These are phyloP conservation scores for Botrytis aclada DNA, from an alignment of 2,329 filamentous ascomycete species.

Conservation along the genomic window DNA sequence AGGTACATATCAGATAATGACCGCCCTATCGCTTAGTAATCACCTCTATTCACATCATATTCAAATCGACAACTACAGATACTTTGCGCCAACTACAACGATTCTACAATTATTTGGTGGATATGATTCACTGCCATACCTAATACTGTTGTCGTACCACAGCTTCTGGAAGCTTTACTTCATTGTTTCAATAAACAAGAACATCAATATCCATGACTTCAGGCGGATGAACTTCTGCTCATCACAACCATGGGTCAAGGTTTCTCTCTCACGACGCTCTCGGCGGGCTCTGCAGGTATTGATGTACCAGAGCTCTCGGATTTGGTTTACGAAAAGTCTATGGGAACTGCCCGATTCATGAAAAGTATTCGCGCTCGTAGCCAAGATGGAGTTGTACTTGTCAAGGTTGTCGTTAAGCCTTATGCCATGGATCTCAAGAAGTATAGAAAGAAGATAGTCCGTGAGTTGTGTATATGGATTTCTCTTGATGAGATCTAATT, in stretches of 20 bases:
- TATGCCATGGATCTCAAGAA: conserved; percentile 77
- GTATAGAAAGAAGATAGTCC: conserved; percentile 73
- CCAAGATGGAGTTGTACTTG: conserved; percentile 85
- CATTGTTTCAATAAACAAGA: neutral
- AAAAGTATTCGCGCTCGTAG: conserved; percentile 91
- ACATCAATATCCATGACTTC: conserved; percentile 30
- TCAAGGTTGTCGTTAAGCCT: conserved; percentile 93
- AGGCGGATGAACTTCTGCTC: conserved; percentile 30
- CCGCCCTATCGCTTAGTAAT: conserved; percentile 1
- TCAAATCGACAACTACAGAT: neutral
- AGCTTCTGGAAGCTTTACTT: conserved; percentile 5
- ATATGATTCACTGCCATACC: neutral
- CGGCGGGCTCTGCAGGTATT: conserved; percentile 87
- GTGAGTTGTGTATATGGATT: conserved; percentile 47
- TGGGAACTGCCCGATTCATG: conserved; percentile 92
- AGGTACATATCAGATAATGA: neutral
- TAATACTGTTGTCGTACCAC: neutral
- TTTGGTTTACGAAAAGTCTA: conserved; percentile 84
- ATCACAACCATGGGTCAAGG: conserved; percentile 79
- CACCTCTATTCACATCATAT: neutral
- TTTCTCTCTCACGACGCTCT: conserved; percentile 89
- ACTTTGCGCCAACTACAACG: neutral
- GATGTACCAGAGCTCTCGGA: conserved; percentile 91
- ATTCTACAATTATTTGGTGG: neutral
- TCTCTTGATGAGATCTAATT: conserved; percentile 22